These are phyloP conservation scores for Eucalyptus fibrosa DNA, from an alignment of 345 rosid species.

Conservation along the genomic window DNA sequence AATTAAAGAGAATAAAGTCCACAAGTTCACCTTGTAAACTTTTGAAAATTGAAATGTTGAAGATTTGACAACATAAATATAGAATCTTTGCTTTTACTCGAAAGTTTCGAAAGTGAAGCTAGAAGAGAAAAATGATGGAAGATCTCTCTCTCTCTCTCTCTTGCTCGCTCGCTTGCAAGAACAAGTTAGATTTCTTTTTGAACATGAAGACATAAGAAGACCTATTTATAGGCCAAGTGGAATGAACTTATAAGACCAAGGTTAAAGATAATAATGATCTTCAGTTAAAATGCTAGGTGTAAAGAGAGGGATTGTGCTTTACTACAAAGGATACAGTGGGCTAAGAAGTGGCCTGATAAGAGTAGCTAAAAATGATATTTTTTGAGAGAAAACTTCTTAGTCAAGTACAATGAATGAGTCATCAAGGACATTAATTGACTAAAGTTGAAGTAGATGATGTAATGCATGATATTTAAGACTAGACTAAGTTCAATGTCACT, in stretches of 20 bases:
- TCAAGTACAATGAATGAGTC: background rate
- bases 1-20: background rate
- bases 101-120: background rate
- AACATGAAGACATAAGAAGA: no score
- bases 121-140: background rate
- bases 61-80: background rate
- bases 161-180: fast-evolving
- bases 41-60: background rate
- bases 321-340: background rate
- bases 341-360: background rate
- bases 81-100: background rate
- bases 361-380: background rate
- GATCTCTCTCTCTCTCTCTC: no score
- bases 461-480: background rate
- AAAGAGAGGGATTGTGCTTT: background rate
- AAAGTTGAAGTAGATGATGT: no score
- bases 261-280: background rate
- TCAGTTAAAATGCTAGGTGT: background rate
- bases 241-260: background rate
- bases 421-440: background rate
- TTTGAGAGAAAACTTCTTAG: background rate
- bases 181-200: no score
- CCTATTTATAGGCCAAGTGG: no score
- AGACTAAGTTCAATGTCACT: background rate
- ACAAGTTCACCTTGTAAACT: background rate